Base-by-base conservation (phyloP, 2,329 filamentous ascomycete genomes). In the Mycocentrospora acerina region DNA sequence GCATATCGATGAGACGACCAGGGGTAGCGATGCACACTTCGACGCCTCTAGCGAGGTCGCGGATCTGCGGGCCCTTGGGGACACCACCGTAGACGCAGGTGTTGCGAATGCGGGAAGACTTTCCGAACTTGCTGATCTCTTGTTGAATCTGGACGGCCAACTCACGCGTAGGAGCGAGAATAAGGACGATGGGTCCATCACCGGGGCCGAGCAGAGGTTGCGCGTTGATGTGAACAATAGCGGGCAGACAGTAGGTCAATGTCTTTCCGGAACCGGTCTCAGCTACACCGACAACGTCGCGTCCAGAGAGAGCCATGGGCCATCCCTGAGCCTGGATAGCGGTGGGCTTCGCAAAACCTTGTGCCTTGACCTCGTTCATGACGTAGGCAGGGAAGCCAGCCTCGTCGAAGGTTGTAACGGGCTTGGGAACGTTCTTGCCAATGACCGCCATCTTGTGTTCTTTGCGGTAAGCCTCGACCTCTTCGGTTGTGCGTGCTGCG, bases 251-350 rank as follows among this genome's bases (percentile, higher is more conserved):
- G 77, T 98, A 98, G 36, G 90, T 96, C 54, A 98, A 80, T 4
- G 93, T 98, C 85, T 98, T 98, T 79, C 93, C 93, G 52, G 93
- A 98, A 69, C 93, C 93, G 43, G 93, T 98, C 79, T 98, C 93
- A 61, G 93, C 93, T 75, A 98, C 95, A 83, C 93, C 93, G 62
- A 97, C 91, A 45, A 97, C 91, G 69, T 98, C 93, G 59, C 93
- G 91, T 75, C 93, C 93, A 57, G 91, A 94, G 35, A 98, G 83
- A 65, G 93, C 90, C 93, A 97, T 97, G 48, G 93, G 93, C 93
- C 93, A 97, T 50, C 93, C 93, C 70, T 97, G 93, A 13, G 91
- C 94, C 73, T 98, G 93, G 70, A 98, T 97, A 50, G 93, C 85
- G 28, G 93, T 98, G 26, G 93, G 93, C 38, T 85, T 86, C 48